Percentiles rank a stretch among this genome's conserved stretches.
Conservation (phyloP, 176 grass and related monocot species). For the Urochloa ruziziensis region DNA sequence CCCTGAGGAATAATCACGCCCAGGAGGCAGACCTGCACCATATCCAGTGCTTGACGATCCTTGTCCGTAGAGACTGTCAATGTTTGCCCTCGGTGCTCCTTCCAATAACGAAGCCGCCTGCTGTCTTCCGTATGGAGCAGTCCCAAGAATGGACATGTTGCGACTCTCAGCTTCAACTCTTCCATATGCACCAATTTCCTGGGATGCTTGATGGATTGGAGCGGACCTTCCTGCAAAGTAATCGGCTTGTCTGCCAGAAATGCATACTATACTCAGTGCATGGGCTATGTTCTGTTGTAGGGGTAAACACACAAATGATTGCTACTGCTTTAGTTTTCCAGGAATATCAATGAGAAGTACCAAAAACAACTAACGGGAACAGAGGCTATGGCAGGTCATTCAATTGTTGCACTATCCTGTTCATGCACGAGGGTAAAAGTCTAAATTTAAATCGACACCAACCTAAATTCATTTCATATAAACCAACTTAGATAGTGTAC, state of each 20-base stretch:
- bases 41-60: constrained; percentile 60
- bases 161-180: constrained; percentile 72
- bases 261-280: constrained; percentile 83
- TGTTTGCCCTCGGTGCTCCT: constrained; percentile 75
- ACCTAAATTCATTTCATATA: not conserved
- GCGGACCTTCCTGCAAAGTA: constrained; percentile 85
- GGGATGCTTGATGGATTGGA: constrained; percentile 67
- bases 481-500: constrained; percentile 42
- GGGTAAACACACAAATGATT: constrained; percentile 39
- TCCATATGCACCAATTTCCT: constrained; percentile 69
- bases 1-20: constrained; percentile 77
- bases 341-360: constrained; percentile 4
- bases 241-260: constrained; percentile 99
- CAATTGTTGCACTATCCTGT: constrained; percentile 14
- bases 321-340: constrained; percentile 34
- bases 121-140: constrained; percentile 71
- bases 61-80: constrained; percentile 72
- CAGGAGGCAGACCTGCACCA: constrained; percentile 65
- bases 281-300: constrained; percentile 43
- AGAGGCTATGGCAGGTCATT: not conserved
- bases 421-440: not conserved
- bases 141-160: constrained; percentile 67
- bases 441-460: constrained; percentile 17
- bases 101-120: constrained; percentile 74
- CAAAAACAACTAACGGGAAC: constrained; percentile 17